Evolutionary conservation across 768 basidiomycete genomes (phyloP), one percentile per base, ranked within the genome.

Genomic region (Naematelia aurantialba): DNA sequence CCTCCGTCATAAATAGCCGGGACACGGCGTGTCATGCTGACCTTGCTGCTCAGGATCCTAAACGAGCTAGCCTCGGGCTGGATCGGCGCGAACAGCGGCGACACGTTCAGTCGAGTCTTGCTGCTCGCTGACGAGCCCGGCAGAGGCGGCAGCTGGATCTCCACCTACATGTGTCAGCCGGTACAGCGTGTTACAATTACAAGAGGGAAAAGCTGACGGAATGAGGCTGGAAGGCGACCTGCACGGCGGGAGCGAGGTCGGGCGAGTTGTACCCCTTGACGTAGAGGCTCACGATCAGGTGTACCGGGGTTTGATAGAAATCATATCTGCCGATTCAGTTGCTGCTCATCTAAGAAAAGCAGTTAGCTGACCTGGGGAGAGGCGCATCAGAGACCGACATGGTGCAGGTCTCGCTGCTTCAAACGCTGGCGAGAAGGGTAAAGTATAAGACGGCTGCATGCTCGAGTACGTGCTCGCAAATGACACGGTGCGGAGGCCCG

Each of bases 71-170:
- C 79, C 27, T 80, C 80, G 3, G 86, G 78, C 72, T 87, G 83
- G 69, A 97, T 89, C 73, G 86, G 84, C 44, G 88, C 89, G 69
- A 87, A 87, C 13, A 97, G 81, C 8, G 92, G 93, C 56, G 88
- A 84, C 13, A 97, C 79, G 3, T 80, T 79, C 45, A 93, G 81
- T 87, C 47, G 88, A 87, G 26, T 56, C 56, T 39, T 44, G 52
- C 10, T 25, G 31, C 2, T 27, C 29, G 46, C 26, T 8, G 5
- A 54, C 50, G 34, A 39, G 17, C 34, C 34, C 17, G 34, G 34
- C 17, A 39, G 17, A 17, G 48, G 45, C 11, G 67, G 67, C 5
- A 66, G 55, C 12, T 31, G 8, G 50, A 73, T 54, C 8, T 50
- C 52, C 5, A 62, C 58, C 72, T 69, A 42, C n/a, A 26, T 13